Percentiles rank a stretch among this genome's conserved stretches.
phyloP scores from a whole-genome alignment of 2,329 filamentous ascomycete species.

The Claviceps sp. region DNA sequence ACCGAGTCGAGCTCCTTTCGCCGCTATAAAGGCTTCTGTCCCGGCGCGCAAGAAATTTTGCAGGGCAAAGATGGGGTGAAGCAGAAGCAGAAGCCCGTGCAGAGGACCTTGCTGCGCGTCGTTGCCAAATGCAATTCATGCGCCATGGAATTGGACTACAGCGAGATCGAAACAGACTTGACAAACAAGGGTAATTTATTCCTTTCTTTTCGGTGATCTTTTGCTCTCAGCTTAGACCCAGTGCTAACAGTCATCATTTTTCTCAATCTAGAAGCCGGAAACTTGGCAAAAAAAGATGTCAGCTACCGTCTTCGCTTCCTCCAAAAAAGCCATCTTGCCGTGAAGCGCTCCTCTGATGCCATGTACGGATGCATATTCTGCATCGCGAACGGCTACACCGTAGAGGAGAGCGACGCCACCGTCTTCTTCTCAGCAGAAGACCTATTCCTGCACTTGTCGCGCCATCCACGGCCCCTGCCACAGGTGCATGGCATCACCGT shows the following conservation, averaged over 20 bases:
- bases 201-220: not conserved
- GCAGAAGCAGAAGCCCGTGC: slow-evolving; percentile 35
- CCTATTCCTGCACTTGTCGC: slow-evolving; percentile 38
- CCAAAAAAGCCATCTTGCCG: slow-evolving; percentile 39
- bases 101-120: slow-evolving; percentile 8
- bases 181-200: slow-evolving; percentile 28
- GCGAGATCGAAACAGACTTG: slow-evolving; percentile 36
- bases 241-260: not conserved
- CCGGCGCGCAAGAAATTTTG: slow-evolving; percentile 36
- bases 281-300: slow-evolving; percentile 30
- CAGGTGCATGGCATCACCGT: slow-evolving; percentile 33
- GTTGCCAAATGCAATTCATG: slow-evolving; percentile 40
- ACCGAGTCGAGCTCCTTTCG: slow-evolving; percentile 35
- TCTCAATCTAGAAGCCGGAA: slow-evolving; percentile 20
- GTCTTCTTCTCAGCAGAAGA: slow-evolving; percentile 41
- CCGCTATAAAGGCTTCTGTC: slow-evolving; percentile 39
- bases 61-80: slow-evolving; percentile 36
- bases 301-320: slow-evolving; percentile 40
- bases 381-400: slow-evolving; percentile 31
- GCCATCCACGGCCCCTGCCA: slow-evolving; percentile 40
- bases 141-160: slow-evolving; percentile 39
- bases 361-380: slow-evolving; percentile 44
- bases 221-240: no score
- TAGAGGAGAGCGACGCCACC: slow-evolving; percentile 41
- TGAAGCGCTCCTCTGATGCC: slow-evolving; percentile 36